Conservation (phyloP, 805 yeast species). For the Ascoidea tarda region DNA sequence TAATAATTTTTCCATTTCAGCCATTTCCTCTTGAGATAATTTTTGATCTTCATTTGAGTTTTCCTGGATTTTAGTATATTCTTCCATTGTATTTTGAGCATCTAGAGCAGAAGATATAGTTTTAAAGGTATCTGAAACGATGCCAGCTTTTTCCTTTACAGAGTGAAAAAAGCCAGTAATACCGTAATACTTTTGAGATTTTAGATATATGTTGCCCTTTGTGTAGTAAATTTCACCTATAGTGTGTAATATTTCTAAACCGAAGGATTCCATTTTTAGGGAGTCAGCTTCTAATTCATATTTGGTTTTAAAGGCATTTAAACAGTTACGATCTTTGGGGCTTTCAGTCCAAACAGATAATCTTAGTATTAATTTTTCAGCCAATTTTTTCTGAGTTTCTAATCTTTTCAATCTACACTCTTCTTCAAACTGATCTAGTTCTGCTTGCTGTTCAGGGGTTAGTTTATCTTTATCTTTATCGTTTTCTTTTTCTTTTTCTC, state of each 20-base stretch:
- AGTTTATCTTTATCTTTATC: slow-evolving; percentile 30
- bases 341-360: slow-evolving; percentile 47
- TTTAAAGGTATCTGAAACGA: slow-evolving; percentile 56
- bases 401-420: slow-evolving; percentile 57
- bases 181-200: slow-evolving; percentile 49
- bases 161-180: slow-evolving; percentile 63
- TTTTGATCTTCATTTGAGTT: slow-evolving; percentile 28
- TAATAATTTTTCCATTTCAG: slow-evolving; percentile 57
- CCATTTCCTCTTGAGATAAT: slow-evolving; percentile 46
- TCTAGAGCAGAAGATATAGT: slow-evolving; percentile 64
- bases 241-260: slow-evolving; percentile 67
- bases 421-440: slow-evolving; percentile 57
- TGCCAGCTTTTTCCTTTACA: slow-evolving; percentile 60
- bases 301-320: slow-evolving; percentile 46
- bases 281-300: slow-evolving; percentile 73
- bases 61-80: slow-evolving; percentile 52
- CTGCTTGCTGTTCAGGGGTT: slow-evolving; percentile 23
- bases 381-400: slow-evolving; percentile 48
- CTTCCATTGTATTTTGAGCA: slow-evolving; percentile 69
- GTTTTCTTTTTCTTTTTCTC: slow-evolving; percentile 25
- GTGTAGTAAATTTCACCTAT: slow-evolving; percentile 57
- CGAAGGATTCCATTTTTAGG: slow-evolving; percentile 71
- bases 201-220: slow-evolving; percentile 50
- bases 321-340: slow-evolving; percentile 45
- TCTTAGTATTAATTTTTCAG: slow-evolving; percentile 40